Conservation (phyloP, 1,139 yeast species). For the Sugiyamaella japonica region DNA sequence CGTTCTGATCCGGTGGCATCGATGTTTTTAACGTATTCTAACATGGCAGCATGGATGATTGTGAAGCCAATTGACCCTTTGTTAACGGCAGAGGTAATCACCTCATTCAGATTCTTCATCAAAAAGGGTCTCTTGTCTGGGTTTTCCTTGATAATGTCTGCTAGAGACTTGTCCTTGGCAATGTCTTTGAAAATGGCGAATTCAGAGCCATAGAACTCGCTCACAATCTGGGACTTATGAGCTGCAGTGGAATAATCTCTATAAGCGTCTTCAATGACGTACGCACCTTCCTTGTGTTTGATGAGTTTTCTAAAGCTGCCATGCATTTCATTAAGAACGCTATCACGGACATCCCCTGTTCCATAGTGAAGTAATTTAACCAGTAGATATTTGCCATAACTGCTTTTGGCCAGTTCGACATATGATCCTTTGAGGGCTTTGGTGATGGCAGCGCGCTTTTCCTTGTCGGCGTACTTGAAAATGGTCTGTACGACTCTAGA, state of each 20-base stretch:
- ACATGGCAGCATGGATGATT: conserved; percentile 94
- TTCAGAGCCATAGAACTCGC: conserved; percentile 98
- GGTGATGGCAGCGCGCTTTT: conserved; percentile 73
- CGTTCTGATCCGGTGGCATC: conserved; percentile 58
- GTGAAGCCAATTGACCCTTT: conserved; percentile 97
- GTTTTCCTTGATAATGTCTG: conserved; percentile 65
- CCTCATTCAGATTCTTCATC: conserved; percentile 73
- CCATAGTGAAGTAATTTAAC: conserved; percentile 93
- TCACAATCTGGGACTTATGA: conserved; percentile 85
- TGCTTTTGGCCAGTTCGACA: conserved; percentile 82
- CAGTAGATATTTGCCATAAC: conserved; percentile 89
- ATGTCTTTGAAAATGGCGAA: conserved; percentile 85
- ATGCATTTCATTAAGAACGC: conserved; percentile 79
- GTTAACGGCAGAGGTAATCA: conserved; percentile 86
- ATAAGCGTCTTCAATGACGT: conserved; percentile 91
- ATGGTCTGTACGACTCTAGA: conserved; percentile 94
- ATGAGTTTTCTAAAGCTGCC: conserved; percentile 88
- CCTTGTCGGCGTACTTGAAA: conserved; percentile 79
- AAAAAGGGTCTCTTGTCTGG: conserved; percentile 83
- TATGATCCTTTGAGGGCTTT: conserved; percentile 70
- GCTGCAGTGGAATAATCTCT: conserved; percentile 81
- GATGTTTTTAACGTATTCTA: conserved; percentile 75
- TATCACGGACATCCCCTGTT: conserved; percentile 70
- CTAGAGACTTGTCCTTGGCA: conserved; percentile 61
- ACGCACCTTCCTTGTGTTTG: conserved; percentile 99